Evolutionary conservation across 106 monocot genomes (phyloP), one percentile per base, ranked within the genome.

Genomic region (Dioscorea dumetorum): DNA sequence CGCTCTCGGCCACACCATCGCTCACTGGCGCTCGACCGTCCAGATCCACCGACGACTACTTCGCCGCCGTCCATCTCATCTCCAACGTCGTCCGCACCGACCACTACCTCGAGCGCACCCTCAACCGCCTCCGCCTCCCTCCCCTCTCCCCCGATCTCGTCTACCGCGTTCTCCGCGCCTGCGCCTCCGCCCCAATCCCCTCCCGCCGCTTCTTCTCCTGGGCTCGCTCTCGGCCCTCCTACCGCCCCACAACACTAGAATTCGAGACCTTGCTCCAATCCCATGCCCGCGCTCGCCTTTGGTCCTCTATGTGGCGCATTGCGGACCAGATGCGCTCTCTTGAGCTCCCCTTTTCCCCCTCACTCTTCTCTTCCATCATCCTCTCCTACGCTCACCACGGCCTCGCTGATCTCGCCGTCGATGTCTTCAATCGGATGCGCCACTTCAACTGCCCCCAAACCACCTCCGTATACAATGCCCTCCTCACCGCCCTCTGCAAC

Each of bases 71-170:
- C 33, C 77, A 89, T 74, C 92, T 92, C 87, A 77, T 97, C 69
- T 80, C 97, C 56, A 64, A 75, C 81, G 81, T 97, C 70, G 92
- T 97, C 53, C 88, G 82, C 9, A 74, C 58, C 24, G 97, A 97
- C 77, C 76, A 70, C 81, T 97, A 84, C 84, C 81, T 97, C 14
- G 97, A 97, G 74, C 97, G 97, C 53, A 97, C 97, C 24, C 89
- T 97, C 22, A 74, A 80, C 63, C 83, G 82, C 48, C 84, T 97
- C 61, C 81, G 81, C n/a, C 79, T 81, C 62, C 82, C 86, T 15
- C 57, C 78, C 33, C 72, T 77, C 52, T 81, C 88, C 22, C 63
- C 88, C n/a, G 86, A 91, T 72, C 68, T 92, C 64, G 97, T 90
- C 76, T 73, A 84, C 73, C 92, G 89, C 72, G 84, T 95, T 68